Conservation (phyloP, 2,329 filamentous ascomycete species). For the Davidsoniella virescens region DNA sequence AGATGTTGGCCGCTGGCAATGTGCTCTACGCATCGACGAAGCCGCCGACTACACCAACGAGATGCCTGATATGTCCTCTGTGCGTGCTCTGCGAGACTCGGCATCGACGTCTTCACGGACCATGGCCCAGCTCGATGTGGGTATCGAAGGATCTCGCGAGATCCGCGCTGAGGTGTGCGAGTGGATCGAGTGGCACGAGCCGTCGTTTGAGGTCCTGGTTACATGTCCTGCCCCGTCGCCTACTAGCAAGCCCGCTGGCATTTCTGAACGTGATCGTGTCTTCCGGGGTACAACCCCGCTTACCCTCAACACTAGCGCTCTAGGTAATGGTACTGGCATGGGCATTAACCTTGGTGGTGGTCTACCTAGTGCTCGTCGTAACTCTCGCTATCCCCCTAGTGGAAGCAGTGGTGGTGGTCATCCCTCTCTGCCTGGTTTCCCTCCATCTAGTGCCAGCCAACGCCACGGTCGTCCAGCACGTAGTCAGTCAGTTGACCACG, state of each 20-base stretch:
- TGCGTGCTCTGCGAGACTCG: constrained; percentile 2
- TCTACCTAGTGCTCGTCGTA: neutral
- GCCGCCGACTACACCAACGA: constrained; percentile 11
- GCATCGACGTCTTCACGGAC: constrained; percentile 1
- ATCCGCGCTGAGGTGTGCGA: constrained; percentile 12
- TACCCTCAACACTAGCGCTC: constrained; percentile 2
- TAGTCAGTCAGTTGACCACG: constrained; percentile 12
- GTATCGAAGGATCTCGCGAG: constrained; percentile 10
- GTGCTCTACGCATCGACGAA: constrained; percentile 10
- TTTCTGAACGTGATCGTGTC: constrained; percentile 4
- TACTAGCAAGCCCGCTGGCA: neutral
- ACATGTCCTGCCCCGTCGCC: constrained; percentile 7
- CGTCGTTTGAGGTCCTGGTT: constrained; percentile 8
- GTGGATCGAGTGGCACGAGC: constrained; percentile 12
- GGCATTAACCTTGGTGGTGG: neutral
- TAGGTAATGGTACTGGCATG: neutral
- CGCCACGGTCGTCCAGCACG: constrained; percentile 1
- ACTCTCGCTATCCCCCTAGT: neutral
- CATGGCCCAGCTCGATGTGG: constrained; percentile 10
- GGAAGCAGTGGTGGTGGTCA: neutral
- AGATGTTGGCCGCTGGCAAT: constrained; percentile 9
- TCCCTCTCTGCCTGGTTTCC: constrained; percentile 9
- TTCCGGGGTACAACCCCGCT: constrained; percentile 7
- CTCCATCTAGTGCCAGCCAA: constrained; percentile 1
- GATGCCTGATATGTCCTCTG: constrained; percentile 6